Evolutionary conservation across 352 stramenopile genomes (phyloP), one percentile per base, ranked within the genome.

Genomic region (Globisporangium lucens): DNA sequence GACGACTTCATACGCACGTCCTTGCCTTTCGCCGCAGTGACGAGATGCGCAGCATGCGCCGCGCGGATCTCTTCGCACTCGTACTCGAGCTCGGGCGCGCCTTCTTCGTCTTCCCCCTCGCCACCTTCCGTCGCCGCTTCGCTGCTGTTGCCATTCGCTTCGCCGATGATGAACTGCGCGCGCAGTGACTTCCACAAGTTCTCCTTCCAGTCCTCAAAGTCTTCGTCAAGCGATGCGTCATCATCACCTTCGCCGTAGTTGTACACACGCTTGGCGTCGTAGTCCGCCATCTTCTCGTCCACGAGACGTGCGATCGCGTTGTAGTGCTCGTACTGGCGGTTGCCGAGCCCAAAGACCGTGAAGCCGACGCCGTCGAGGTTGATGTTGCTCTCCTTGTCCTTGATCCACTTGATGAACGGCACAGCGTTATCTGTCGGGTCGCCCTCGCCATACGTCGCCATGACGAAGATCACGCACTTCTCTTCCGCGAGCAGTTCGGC

Each of bases 311-410:
- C 96, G 74, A 98, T 97, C 55, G 89, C 85, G 74, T 99, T 99
- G 82, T 96, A 99, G 75, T 99, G 93, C 71, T 99, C 97, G 75
- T 99, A 99, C 78, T 99, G 93, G 33, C 77, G 93, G 78, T 99
- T 99, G 29, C 98, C 98, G 0, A 99, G 83, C 3, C 97, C 98
- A 87, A 99, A 99, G 20, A 99, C 97, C 53, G 92, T 90, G 78
- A 87, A 99, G 13, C 92, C 67, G 13, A 99, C 77, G 22, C 78
- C 79, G 5, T 61, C 7, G 8, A 98, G 77, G 57, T 63, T 61
- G 5, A 80, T 65, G 41, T 56, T 61, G 5, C 82, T 66, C 46
- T 58, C 73, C 61, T 90, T 86, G 43, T 90, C 72, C 67, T 97
- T 97, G 41, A 99, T 68, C 61, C 90, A 97, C 64, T 93, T 85